These are phyloP conservation scores for Boletus rubescentipes DNA, from an alignment of 768 basidiomycete genomes.

Conservation along the genomic window DNA sequence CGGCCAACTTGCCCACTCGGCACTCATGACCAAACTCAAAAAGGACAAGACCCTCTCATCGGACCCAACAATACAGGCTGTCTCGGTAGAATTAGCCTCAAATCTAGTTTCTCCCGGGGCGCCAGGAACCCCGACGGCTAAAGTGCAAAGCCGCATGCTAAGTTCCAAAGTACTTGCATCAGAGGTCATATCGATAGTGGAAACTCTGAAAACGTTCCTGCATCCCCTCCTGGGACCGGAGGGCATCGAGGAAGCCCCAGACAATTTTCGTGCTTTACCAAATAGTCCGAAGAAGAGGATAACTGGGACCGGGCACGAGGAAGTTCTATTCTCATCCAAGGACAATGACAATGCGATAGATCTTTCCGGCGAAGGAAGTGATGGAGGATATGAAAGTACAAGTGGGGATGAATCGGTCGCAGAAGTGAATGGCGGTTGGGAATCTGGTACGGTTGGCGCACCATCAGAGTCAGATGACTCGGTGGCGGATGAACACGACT, in stretches of 20 bases:
- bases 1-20: constrained; percentile 59
- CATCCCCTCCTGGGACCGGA: constrained; percentile 23
- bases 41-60: constrained; percentile 64
- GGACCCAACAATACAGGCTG: constrained; percentile 47
- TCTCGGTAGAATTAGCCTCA: constrained; percentile 45
- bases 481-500: constrained; percentile 33
- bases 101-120: constrained; percentile 34
- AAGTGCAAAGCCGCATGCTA: constrained; percentile 69
- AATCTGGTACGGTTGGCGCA: constrained; percentile 42
- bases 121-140: constrained; percentile 47
- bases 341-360: neutral
- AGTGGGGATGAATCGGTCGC: constrained; percentile 3
- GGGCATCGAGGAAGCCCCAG: constrained; percentile 18
- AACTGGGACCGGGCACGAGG: neutral
- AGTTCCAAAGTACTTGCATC: constrained; percentile 75
- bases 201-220: constrained; percentile 46
- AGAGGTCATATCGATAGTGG: constrained; percentile 52
- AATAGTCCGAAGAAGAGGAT: constrained; percentile 13
- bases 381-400: constrained; percentile 24
- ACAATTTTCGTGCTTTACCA: constrained; percentile 12
- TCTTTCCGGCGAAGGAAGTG: constrained; percentile 12
- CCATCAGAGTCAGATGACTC: constrained; percentile 27
- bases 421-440: constrained; percentile 34
- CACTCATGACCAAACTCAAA: constrained; percentile 68
- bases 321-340: neutral